Evolutionary conservation across 2,329 filamentous ascomycete species (phyloP).

Genomic region (Arthrobotrys megalospora): DNA sequence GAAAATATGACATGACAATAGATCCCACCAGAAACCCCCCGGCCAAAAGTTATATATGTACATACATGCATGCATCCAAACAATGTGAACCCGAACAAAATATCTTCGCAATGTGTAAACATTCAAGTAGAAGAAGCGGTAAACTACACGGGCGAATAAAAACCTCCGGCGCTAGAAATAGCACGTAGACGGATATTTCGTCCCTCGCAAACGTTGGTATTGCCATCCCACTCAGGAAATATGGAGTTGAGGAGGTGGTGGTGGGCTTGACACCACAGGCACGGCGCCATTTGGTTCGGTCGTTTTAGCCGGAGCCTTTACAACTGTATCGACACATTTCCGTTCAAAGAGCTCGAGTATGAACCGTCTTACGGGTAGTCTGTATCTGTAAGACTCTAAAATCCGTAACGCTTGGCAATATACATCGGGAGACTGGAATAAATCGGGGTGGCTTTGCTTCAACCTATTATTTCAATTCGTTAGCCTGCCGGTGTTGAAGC

Average conservation of each 20-base stretch:
- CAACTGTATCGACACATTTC: constrained; percentile 84
- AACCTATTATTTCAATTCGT: constrained; percentile 71
- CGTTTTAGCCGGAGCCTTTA: constrained; percentile 67
- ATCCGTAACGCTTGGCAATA: constrained; percentile 89
- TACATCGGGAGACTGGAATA: constrained; percentile 81
- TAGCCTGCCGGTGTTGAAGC: neutral
- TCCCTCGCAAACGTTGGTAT: too few species aligned
- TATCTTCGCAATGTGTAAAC: neutral
- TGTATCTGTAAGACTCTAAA: constrained; percentile 90
- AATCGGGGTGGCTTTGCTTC: constrained; percentile 80
- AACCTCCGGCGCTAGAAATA: neutral
- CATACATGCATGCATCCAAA: constrained; percentile 7
- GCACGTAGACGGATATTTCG: too few species aligned
- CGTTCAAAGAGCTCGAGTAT: constrained; percentile 96
- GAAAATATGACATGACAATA: constrained; percentile 9
- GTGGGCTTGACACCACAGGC: neutral
- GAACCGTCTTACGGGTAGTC: constrained; percentile 87
- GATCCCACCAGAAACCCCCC: constrained; percentile 14
- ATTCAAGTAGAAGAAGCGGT: neutral
- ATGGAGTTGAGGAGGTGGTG: constrained; percentile 15
- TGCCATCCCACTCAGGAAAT: constrained; percentile 24
- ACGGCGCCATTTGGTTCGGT: constrained; percentile 17
- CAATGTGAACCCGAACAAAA: constrained; percentile 7
- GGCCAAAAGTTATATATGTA: constrained; percentile 12
- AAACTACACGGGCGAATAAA: neutral